Conservation (phyloP, 192 early-diverging fungal species). For the Anaeromyces robustus region DNA sequence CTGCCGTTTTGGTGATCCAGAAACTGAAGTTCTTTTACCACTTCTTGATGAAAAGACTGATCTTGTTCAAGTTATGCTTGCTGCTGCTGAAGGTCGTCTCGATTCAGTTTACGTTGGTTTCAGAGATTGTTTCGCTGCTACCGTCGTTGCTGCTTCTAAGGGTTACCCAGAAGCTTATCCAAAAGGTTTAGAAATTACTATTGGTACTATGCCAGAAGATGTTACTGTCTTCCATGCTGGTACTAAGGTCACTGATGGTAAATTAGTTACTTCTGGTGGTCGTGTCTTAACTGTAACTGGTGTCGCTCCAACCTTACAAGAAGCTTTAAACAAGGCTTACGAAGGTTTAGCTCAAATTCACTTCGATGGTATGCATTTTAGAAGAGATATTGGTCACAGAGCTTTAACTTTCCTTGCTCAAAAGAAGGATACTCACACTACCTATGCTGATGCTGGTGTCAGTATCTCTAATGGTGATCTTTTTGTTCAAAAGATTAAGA, state of each 20-base stretch:
- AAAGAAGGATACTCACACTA: slow-evolving; percentile 10
- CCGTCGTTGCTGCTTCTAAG: slow-evolving; percentile 79
- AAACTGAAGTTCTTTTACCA: slow-evolving; percentile 90
- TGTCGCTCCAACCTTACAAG: slow-evolving; percentile 48
- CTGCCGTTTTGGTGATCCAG: slow-evolving; percentile 95
- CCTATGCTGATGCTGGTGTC: slow-evolving; percentile 94
- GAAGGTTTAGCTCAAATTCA: slow-evolving; percentile 37
- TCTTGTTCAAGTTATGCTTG: slow-evolving; percentile 73
- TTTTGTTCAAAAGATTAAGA: slow-evolving; percentile 90
- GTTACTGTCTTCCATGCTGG: slow-evolving; percentile 86
- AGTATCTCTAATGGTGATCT: slow-evolving; percentile 90
- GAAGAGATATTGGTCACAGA: slow-evolving; percentile 82
- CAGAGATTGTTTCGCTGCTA: slow-evolving; percentile 64
- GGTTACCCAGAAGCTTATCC: slow-evolving; percentile 84
- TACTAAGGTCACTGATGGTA: slow-evolving; percentile 36
- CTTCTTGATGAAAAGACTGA: slow-evolving; percentile 69
- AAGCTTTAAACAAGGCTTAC: slow-evolving; percentile 70
- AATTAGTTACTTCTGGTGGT: slow-evolving; percentile 76
- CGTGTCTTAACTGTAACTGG: slow-evolving; percentile 89
- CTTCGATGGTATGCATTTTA: slow-evolving; percentile 80
- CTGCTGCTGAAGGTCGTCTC: slow-evolving; percentile 74
- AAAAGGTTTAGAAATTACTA: slow-evolving; percentile 61
- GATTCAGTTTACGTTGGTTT: slow-evolving; percentile 60
- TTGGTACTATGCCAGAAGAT: slow-evolving; percentile 26
- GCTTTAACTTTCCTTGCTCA: slow-evolving; percentile 25